Evolutionary conservation across 2,329 filamentous ascomycete species (phyloP), one percentile per base, ranked within the genome.

Genomic region (Chaetomium strumarium): DNA sequence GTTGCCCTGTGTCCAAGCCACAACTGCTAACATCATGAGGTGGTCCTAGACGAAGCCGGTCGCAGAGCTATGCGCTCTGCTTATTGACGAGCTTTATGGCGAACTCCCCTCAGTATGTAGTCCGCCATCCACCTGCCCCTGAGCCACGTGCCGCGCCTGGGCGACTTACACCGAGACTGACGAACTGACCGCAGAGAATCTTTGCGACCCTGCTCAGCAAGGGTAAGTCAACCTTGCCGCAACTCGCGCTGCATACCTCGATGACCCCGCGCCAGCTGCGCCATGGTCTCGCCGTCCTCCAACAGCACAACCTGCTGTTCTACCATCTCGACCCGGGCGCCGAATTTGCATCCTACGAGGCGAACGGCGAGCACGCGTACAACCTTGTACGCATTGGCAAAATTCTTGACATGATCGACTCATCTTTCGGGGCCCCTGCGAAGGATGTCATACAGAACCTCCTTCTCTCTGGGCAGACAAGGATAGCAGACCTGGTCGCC

Each of bases 21-120:
- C n/a, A 29, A 16, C 30, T 8, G 34, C 66, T 70, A 55, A 70
- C 60, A 30, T 52, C 19, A 5, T n/a, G n/a, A n/a, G n/a, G n/a
- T n/a, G 3, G 34, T 33, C 45, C 20, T 58, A 85, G 82, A 83
- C 81, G 56, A 83, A 90, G 75, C 81, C 87, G 68, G 79, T 87
- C 61, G 83, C 86, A 65, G 89, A 96, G 80, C 88, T 97, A 66
- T 96, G 90, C 76, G 81, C 85, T 74, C 83, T 95, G 67, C 80
- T 96, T 58, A 85, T 97, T 58, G 84, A 90, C 67, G 90, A 96
- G 68, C 79, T 88, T 55, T 92, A 93, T 70, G 93, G 93, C 66
- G 88, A 95, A 73, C 83, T 97, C 54, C 90, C 90, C 57, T 89
- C 90, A 67, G 92, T 96, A 86, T 65, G 86, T 75, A 49, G 31